Percentiles rank a stretch among this genome's conserved stretches.
Evolutionary conservation across 225 moss, liverwort and hornwort genomes (phyloP).

Genomic region (Ulota crispa): DNA sequence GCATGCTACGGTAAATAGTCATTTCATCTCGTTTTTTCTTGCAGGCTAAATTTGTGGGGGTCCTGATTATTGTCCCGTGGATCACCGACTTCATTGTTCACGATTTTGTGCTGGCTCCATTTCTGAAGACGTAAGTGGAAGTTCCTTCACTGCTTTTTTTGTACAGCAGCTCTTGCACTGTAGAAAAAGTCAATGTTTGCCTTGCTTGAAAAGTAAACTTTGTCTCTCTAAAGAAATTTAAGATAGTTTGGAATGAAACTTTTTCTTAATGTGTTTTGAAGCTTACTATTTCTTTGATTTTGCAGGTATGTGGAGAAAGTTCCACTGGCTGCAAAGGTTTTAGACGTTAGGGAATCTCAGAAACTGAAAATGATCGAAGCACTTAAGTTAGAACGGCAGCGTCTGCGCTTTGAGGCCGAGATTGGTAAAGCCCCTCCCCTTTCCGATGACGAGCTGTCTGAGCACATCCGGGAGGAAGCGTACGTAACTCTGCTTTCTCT

Average conservation of each 20-base stretch:
- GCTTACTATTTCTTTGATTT: constrained; percentile 8
- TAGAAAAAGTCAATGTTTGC: background rate
- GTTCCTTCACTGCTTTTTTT: background rate
- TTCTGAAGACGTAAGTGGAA: constrained; percentile 69
- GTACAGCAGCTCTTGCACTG: constrained; percentile 4
- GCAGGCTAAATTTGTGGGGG: constrained; percentile 90
- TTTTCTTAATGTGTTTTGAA: background rate
- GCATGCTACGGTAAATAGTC: background rate
- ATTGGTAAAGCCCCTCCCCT: constrained; percentile 91
- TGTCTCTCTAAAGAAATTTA: no score
- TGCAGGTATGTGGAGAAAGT: constrained; percentile 83
- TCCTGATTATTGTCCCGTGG: constrained; percentile 79
- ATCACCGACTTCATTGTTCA: constrained; percentile 71
- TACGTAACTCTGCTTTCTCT: constrained; percentile 43
- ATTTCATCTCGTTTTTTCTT: constrained; percentile 29
- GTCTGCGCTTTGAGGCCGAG: constrained; percentile 84
- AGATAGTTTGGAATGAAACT: background rate
- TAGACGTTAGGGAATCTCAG: constrained; percentile 80
- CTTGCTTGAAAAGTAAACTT: background rate
- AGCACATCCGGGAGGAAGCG: constrained; percentile 82
- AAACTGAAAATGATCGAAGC: constrained; percentile 70
- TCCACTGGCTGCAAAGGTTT: constrained; percentile 71
- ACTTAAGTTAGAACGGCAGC: constrained; percentile 82
- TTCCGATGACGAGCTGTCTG: constrained; percentile 79
- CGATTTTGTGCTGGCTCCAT: constrained; percentile 81